A percentile compares a stretch with the other conserved stretches of the same genome.
These are phyloP conservation scores for Recurvomyces mirabilis DNA, from an alignment of 495 filamentous ascomycete genomes.

Conservation along the genomic window DNA sequence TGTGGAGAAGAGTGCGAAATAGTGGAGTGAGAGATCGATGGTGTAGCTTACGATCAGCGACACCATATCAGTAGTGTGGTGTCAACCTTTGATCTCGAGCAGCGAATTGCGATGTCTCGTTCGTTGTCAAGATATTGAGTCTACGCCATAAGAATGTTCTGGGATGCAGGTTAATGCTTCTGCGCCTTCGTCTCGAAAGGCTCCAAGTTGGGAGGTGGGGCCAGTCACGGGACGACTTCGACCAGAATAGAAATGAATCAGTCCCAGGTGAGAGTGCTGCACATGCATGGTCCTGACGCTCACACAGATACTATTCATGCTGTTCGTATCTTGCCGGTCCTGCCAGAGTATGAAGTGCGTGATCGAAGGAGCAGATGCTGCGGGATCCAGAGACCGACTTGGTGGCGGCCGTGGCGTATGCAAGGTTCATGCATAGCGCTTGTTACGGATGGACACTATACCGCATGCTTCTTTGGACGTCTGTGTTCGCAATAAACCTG, in stretches of 20 bases:
- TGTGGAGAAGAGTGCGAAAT: not conserved
- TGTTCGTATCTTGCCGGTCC: too few relatives aligned
- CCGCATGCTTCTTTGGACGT: slow-evolving; percentile 13
- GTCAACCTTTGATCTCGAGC: not conserved
- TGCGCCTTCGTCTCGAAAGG: slow-evolving; percentile 1
- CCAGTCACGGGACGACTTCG: too few relatives aligned
- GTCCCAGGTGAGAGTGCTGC: too few relatives aligned
- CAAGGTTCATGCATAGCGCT: slow-evolving; percentile 17
- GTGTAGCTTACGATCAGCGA: too few relatives aligned
- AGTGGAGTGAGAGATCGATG: not conserved
- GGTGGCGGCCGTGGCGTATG: slow-evolving; percentile 13
- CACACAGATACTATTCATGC: too few relatives aligned
- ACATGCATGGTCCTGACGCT: too few relatives aligned
- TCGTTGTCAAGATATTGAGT: not conserved
- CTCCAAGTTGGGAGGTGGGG: too few relatives aligned
- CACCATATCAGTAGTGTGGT: too few relatives aligned
- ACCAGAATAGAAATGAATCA: too few relatives aligned
- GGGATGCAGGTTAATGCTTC: not conserved
- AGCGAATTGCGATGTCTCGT: not conserved
- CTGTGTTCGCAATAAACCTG: slow-evolving; percentile 5
- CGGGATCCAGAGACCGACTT: too few relatives aligned
- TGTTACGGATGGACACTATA: slow-evolving; percentile 2
- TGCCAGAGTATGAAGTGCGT: too few relatives aligned
- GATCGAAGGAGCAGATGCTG: too few relatives aligned
- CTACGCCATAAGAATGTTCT: not conserved